Conservation (phyloP, 345 rosid genomes). For the Xanthoceras sorbifolium region DNA sequence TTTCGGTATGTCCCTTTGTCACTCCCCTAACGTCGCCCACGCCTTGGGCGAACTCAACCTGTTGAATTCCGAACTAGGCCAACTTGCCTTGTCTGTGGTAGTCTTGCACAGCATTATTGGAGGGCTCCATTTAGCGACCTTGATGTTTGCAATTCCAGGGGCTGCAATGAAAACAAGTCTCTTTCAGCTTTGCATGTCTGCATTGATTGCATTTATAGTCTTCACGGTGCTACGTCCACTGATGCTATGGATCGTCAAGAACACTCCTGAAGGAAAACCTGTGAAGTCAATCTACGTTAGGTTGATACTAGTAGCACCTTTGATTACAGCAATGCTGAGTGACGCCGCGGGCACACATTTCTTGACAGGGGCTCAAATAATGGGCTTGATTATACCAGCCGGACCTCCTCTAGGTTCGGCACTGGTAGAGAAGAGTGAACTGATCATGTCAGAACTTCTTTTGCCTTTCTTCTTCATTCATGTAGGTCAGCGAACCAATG, state of each 20-base stretch:
- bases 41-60: conserved; percentile 35
- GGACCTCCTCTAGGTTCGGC: conserved; percentile 38
- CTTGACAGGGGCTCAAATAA: conserved; percentile 9
- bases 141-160: too few species aligned
- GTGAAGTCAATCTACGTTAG: conserved; percentile 13
- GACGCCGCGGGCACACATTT: conserved; percentile 9
- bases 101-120: conserved; percentile 3
- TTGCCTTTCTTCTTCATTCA: conserved; percentile 25
- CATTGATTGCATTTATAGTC: neutral
- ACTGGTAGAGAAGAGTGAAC: conserved; percentile 28
- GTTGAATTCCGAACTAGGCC: conserved; percentile 36
- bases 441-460: conserved; percentile 23
- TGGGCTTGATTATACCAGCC: conserved; percentile 29
- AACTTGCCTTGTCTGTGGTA: conserved; percentile 27
- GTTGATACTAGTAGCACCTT: neutral
- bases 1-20: neutral
- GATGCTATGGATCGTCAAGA: conserved; percentile 2
- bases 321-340: neutral
- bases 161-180: too few species aligned
- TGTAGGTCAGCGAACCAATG: conserved; percentile 14
- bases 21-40: conserved; percentile 19
- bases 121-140: neutral
- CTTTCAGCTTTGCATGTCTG: conserved; percentile 14
- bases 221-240: conserved; percentile 16
- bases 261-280: conserved; percentile 28